These are phyloP conservation scores for Mariannaea elegans DNA, from an alignment of 2,329 filamentous ascomycete species.

Conservation along the genomic window DNA sequence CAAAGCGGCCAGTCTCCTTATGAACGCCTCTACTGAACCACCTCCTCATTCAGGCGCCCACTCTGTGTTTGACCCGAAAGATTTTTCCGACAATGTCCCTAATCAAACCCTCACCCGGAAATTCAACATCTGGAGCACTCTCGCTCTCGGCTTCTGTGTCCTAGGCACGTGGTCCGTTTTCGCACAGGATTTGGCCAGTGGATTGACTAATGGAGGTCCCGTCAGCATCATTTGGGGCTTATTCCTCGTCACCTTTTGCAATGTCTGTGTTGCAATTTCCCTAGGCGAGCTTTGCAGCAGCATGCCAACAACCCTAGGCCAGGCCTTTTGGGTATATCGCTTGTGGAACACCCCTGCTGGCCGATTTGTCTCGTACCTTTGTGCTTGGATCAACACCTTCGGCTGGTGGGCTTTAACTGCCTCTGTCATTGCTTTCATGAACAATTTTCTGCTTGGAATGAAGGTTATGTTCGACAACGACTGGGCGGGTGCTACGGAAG, in stretches of 20 bases:
- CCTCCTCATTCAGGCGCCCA: background rate
- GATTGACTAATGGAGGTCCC: constrained; percentile 61
- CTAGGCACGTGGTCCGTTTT: constrained; percentile 67
- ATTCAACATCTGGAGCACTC: constrained; percentile 64
- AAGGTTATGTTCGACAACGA: constrained; percentile 61
- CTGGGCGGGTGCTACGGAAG: constrained; percentile 53
- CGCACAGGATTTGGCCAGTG: constrained; percentile 56
- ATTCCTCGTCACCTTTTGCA: constrained; percentile 59
- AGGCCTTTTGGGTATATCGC: constrained; percentile 61
- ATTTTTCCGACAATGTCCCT: background rate
- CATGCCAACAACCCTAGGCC: constrained; percentile 68
- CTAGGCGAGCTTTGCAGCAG: constrained; percentile 64
- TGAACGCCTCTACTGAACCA: background rate
- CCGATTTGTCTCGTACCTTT: constrained; percentile 63
- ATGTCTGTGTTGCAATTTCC: constrained; percentile 61
- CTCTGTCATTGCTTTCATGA: constrained; percentile 65
- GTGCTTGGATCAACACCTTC: constrained; percentile 67
- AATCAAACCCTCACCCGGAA: constrained; percentile 51
- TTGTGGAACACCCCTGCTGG: constrained; percentile 51
- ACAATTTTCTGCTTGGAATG: constrained; percentile 63
- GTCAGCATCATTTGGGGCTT: constrained; percentile 64
- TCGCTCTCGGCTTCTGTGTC: constrained; percentile 64
- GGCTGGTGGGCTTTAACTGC: constrained; percentile 68
- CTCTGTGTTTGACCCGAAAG: background rate
- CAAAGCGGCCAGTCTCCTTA: background rate